A percentile compares a stretch with the other conserved stretches of the same genome.
Evolutionary conservation across 2,329 filamentous ascomycete genomes (phyloP).

Genomic region (Fusarium pininemorale): DNA sequence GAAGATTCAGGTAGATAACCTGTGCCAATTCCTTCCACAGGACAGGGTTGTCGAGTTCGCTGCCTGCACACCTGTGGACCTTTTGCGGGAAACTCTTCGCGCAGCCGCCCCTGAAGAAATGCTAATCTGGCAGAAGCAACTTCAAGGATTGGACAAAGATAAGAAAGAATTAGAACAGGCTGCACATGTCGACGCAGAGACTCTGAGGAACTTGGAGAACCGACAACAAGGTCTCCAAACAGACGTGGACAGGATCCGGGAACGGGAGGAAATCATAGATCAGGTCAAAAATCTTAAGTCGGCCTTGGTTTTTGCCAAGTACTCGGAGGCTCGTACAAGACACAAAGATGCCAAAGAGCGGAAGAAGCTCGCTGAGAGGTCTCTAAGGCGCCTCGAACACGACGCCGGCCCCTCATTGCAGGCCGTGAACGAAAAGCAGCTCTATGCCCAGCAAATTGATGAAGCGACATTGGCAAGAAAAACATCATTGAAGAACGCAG

Average conservation of each 20-base stretch:
- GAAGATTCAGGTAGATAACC: slow-evolving; percentile 94
- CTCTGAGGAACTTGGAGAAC: slow-evolving; percentile 72
- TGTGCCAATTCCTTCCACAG: slow-evolving; percentile 96
- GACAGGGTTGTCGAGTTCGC: slow-evolving; percentile 97
- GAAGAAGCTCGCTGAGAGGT: slow-evolving; percentile 62
- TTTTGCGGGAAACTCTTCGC: slow-evolving; percentile 85
- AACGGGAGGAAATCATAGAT: slow-evolving; percentile 74
- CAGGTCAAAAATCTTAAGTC: slow-evolving; percentile 72
- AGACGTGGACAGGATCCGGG: slow-evolving; percentile 83
- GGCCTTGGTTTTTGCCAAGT: slow-evolving; percentile 72
- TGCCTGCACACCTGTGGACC: slow-evolving; percentile 79
- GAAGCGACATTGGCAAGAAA: slow-evolving; percentile 64
- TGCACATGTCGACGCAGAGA: slow-evolving; percentile 67
- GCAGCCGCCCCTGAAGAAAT: slow-evolving; percentile 87
- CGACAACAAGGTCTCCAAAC: slow-evolving; percentile 79
- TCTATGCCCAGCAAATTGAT: slow-evolving; percentile 69
- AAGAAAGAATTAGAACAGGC: slow-evolving; percentile 71
- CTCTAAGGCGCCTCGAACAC: slow-evolving; percentile 68
- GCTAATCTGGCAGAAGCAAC: slow-evolving; percentile 76
- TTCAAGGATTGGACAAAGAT: slow-evolving; percentile 75
- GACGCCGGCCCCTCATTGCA: slow-evolving; percentile 72
- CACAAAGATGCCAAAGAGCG: slow-evolving; percentile 63
- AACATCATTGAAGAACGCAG: slow-evolving; percentile 61
- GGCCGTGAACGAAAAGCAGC: slow-evolving; percentile 74
- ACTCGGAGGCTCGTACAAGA: slow-evolving; percentile 62